Evolutionary conservation across 768 basidiomycete species (phyloP).

Genomic region (Suillus variegatus): DNA sequence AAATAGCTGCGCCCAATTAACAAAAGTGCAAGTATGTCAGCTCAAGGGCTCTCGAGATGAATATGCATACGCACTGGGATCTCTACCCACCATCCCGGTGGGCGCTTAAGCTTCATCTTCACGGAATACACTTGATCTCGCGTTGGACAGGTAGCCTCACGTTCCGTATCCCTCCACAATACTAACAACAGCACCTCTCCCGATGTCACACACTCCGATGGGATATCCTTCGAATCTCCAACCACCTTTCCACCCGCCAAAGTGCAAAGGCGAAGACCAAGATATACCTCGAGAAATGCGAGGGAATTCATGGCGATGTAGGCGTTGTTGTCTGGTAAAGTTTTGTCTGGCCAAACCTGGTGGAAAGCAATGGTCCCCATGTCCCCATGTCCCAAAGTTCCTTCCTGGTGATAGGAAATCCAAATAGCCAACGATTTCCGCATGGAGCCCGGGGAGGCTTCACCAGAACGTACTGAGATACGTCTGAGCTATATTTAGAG

Average conservation of each 20-base stretch:
- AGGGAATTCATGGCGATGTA: neutral
- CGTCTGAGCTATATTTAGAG: neutral
- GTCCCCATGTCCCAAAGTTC: neutral
- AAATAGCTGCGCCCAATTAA: no score
- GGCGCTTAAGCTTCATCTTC: neutral
- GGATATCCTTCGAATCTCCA: neutral
- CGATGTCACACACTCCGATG: neutral
- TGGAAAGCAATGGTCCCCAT: neutral
- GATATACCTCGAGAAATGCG: neutral
- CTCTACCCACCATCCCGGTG: conserved; percentile 4
- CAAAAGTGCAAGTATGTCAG: neutral
- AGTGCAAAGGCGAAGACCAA: neutral
- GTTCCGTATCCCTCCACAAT: neutral
- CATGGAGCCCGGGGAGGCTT: neutral
- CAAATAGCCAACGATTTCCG: neutral
- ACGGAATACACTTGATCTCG: neutral
- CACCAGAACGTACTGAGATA: neutral
- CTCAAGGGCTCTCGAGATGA: neutral
- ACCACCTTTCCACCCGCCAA: neutral
- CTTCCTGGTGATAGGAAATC: neutral
- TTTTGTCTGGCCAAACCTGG: neutral
- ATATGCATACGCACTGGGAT: neutral
- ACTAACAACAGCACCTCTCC: neutral
- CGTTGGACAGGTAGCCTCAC: neutral
- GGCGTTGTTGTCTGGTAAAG: neutral